Evolutionary conservation across 371 early-diverging fungal genomes (phyloP).

Genomic region (Saksenaea oblongispora): DNA sequence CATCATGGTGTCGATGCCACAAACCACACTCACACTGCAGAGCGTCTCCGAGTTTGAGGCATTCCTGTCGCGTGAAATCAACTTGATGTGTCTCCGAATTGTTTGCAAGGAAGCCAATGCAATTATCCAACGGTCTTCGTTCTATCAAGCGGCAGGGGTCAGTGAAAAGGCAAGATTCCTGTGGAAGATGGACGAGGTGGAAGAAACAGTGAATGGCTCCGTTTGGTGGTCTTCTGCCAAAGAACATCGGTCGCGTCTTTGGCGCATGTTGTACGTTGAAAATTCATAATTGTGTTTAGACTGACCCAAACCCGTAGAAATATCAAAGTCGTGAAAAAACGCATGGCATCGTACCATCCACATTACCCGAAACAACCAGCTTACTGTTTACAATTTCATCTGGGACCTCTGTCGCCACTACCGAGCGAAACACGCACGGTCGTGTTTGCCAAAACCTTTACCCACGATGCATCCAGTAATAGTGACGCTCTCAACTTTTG

Average conservation of each 20-base stretch:
- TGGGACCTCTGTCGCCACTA: not conserved
- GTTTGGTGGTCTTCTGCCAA: slow-evolving; percentile 24
- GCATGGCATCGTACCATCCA: not conserved
- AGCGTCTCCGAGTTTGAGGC: slow-evolving; percentile 47
- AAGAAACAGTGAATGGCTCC: slow-evolving; percentile 46
- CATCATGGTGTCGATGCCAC: slow-evolving; percentile 43
- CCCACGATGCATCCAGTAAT: not conserved
- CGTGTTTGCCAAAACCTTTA: not conserved
- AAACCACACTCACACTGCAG: slow-evolving; percentile 40
- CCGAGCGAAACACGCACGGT: not conserved
- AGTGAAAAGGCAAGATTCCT: slow-evolving; percentile 29
- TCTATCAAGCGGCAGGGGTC: slow-evolving; percentile 15
- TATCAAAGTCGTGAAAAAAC: not conserved
- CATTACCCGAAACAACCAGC: not conserved
- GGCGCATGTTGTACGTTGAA: not conserved
- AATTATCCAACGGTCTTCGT: slow-evolving; percentile 21
- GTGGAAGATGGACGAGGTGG: slow-evolving; percentile 52
- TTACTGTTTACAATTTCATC: not conserved
- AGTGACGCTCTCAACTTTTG: not conserved
- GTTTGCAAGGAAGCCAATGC: slow-evolving; percentile 52
- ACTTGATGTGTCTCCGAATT: slow-evolving; percentile 39
- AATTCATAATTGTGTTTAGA: not conserved
- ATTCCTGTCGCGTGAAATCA: slow-evolving; percentile 46
- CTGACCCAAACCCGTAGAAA: not conserved
- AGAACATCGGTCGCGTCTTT: not conserved